These are phyloP conservation scores for Ceriops zippeliana DNA, from an alignment of 345 rosid genomes.

Conservation along the genomic window DNA sequence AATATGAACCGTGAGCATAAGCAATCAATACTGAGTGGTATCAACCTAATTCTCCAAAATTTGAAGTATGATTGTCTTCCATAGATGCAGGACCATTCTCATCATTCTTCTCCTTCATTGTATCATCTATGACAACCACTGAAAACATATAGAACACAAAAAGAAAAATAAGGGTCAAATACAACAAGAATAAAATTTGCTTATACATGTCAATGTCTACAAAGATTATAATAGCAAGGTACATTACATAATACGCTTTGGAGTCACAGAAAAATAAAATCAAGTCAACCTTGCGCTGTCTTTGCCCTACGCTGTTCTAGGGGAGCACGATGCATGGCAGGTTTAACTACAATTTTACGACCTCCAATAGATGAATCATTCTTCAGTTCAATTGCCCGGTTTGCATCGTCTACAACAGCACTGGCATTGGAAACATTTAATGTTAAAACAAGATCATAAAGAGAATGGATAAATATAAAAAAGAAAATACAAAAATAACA, in stretches of 20 bases:
- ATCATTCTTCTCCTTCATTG: constrained; percentile 24
- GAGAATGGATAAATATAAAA: background rate
- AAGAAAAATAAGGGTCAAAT: background rate
- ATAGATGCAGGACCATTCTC: constrained; percentile 25
- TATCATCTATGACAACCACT: constrained; percentile 36
- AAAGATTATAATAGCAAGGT: background rate
- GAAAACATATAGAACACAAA: background rate
- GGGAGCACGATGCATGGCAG: constrained; percentile 74
- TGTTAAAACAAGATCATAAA: background rate
- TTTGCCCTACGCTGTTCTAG: constrained; percentile 67
- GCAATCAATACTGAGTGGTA: constrained; percentile 1
- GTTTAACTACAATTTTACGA: constrained; percentile 75
- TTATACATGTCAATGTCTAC: background rate
- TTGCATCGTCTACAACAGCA: constrained; percentile 85
- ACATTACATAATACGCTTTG: background rate
- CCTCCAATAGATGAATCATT: constrained; percentile 67
- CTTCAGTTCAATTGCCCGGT: constrained; percentile 71
- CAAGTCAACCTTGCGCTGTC: constrained; percentile 46
- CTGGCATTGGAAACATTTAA: constrained; percentile 28
- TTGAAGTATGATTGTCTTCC: constrained; percentile 32
- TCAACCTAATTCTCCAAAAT: constrained; percentile 30
- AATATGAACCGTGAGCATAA: constrained; percentile 13
- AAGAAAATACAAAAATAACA: background rate
- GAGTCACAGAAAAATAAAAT: constrained; percentile 12
- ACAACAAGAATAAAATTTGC: background rate